Conservation (phyloP, 2,329 filamentous ascomycete genomes). For the Aspergillus novoparasiticus region DNA sequence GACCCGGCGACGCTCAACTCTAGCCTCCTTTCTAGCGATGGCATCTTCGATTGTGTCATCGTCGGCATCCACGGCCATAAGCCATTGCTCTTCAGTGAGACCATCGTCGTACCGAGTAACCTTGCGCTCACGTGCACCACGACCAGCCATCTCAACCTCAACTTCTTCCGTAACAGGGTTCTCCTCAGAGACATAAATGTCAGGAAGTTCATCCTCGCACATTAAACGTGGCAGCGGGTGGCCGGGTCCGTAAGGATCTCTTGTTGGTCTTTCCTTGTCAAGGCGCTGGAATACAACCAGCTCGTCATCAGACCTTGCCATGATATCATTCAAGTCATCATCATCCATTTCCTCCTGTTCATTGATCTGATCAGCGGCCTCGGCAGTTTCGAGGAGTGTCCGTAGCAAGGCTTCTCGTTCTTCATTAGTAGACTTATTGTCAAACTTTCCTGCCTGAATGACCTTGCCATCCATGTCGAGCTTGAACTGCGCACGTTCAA, state of each 20-base stretch:
- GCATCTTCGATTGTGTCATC: constrained; percentile 93
- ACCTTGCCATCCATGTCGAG: constrained; percentile 99
- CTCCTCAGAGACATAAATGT: constrained; percentile 89
- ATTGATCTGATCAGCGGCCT: constrained; percentile 68
- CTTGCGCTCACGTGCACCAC: constrained; percentile 92
- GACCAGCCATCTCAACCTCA: constrained; percentile 73
- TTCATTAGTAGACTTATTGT: constrained; percentile 98
- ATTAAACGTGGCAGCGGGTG: constrained; percentile 78
- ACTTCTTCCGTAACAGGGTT: constrained; percentile 78
- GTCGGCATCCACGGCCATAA: constrained; percentile 95
- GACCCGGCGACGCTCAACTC: constrained; percentile 74
- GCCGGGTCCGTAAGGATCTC: constrained; percentile 70
- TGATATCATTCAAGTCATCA: constrained; percentile 91
- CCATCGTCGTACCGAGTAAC: constrained; percentile 96
- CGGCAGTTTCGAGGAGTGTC: constrained; percentile 82
- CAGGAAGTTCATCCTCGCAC: constrained; percentile 83
- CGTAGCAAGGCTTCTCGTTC: constrained; percentile 96
- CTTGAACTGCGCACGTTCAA: constrained; percentile 96
- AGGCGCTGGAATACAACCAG: constrained; percentile 76
- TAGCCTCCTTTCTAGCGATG: constrained; percentile 83
- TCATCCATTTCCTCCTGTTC: constrained; percentile 99
- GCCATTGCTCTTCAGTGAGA: constrained; percentile 97
- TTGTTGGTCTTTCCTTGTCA: constrained; percentile 71
- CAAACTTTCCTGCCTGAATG: constrained; percentile 98
- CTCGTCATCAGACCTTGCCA: constrained; percentile 85